phyloP scores from a whole-genome alignment of 1,284 basidiomycete species.

The Coniophora puteana region DNA sequence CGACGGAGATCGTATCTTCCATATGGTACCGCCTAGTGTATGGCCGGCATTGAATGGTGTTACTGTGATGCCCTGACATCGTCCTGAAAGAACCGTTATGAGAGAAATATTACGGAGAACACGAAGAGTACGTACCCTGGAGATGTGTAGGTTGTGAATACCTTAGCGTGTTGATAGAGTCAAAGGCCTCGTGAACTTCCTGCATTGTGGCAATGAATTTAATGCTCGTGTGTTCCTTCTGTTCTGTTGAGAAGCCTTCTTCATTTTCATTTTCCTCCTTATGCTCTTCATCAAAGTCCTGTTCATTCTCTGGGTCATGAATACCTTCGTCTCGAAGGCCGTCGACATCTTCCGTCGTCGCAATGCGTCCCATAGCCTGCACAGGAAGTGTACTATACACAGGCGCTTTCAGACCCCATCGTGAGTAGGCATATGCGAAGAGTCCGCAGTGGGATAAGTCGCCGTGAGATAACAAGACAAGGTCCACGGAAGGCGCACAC shows the following conservation, averaged over 20 bases:
- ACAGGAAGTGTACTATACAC: conserved; percentile 97
- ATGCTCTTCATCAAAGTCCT: conserved; percentile 13
- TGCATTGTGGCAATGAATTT: conserved; percentile 75
- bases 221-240: conserved; percentile 26
- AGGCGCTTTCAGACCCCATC: conserved; percentile 87
- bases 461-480: conserved; percentile 92
- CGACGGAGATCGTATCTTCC: conserved; percentile 97
- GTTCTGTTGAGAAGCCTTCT: conserved; percentile 26
- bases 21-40: conserved; percentile 94
- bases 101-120: conserved; percentile 5
- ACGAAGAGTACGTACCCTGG: conserved; percentile 58
- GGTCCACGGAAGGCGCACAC: conserved; percentile 71
- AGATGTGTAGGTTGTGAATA: conserved; percentile 97
- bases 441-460: conserved; percentile 87
- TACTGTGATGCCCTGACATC: conserved; percentile 89
- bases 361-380: conserved; percentile 93
- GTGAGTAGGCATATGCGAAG: conserved; percentile 86
- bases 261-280: conserved; percentile 16
- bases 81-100: conserved; percentile 55
- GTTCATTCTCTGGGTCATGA: conserved; percentile 31
- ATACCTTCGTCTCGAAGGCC: conserved; percentile 76
- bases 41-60: conserved; percentile 97
- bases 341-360: conserved; percentile 81
- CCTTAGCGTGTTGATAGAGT: conserved; percentile 86
- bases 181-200: conserved; percentile 94